Conservation (phyloP, 768 basidiomycete species). For the Auriscalpium vulgare region DNA sequence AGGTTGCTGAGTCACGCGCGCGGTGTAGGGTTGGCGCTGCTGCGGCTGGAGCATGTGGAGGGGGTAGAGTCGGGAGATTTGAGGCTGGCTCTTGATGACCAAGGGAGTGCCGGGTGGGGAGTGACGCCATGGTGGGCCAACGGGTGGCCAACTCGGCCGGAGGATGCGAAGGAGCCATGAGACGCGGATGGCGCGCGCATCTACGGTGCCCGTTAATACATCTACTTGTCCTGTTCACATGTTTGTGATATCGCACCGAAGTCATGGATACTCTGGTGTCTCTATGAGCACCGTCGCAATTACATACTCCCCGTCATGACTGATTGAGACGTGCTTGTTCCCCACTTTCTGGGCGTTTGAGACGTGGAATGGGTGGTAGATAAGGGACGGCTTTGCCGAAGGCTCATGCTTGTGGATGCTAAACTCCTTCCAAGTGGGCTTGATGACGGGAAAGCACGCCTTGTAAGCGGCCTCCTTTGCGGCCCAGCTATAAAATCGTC, state of each 20-base stretch:
- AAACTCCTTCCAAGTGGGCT: slow-evolving; percentile 71
- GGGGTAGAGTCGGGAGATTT: slow-evolving; percentile 42
- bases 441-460: slow-evolving; percentile 57
- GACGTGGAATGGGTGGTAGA: slow-evolving; percentile 14
- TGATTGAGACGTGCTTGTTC: slow-evolving; percentile 59
- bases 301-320: slow-evolving; percentile 78
- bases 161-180: not conserved
- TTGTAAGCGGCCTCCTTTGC: slow-evolving; percentile 87
- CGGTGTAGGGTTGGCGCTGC: slow-evolving; percentile 66
- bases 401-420: slow-evolving; percentile 23
- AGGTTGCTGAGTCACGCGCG: slow-evolving; percentile 57
- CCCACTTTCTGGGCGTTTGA: slow-evolving; percentile 21
- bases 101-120: slow-evolving; percentile 22
- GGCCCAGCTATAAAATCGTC: slow-evolving; percentile 48
- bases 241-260: not conserved
- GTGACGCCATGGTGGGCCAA: slow-evolving; percentile 39
- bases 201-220: too few species aligned
- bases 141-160: slow-evolving; percentile 45
- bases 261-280: slow-evolving; percentile 3
- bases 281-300: slow-evolving; percentile 63
- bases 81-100: slow-evolving; percentile 26
- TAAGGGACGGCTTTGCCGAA: slow-evolving; percentile 36
- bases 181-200: too few species aligned
- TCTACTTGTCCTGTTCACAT: too few species aligned
- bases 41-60: slow-evolving; percentile 72